Evolutionary conservation across 139 green algal species (phyloP), one percentile per base, ranked within the genome.

Genomic region (Coelastrella sp.): DNA sequence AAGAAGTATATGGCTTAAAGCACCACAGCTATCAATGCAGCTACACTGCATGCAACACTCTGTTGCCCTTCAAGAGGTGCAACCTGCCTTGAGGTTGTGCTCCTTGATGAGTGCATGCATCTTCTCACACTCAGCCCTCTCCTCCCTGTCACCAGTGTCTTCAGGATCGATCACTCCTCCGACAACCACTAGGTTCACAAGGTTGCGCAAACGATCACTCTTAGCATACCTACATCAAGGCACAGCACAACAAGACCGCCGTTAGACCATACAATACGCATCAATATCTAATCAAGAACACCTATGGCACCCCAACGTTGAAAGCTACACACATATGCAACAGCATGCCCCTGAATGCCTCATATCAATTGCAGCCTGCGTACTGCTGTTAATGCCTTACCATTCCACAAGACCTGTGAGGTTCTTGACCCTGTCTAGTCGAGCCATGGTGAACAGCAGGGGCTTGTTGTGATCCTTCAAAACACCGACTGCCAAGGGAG

Each of bases 351-450:
- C n/a, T n/a, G n/a, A n/a, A n/a, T n/a, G n/a, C n/a, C n/a, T n/a
- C n/a, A n/a, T n/a, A n/a, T n/a, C n/a, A n/a, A n/a, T n/a, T n/a
- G n/a, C n/a, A n/a, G n/a, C n/a, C n/a, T n/a, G n/a, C n/a, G 3
- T 66, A 34, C 19, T 66, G 57, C 57, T 11, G 3, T 27, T 66
- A 6, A n/a, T 23, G 30, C 1, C 81, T 57, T 59, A 87, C 92
- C 87, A 93, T 63, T 93, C 86, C 25, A 89, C 93, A 53, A 97
- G 89, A 13, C 93, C 92, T 21, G 92, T 94, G 73, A 98, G 83
- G 89, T 98, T 98, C 87, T 98, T 98, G n/a, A 98, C 93, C 9
- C 88, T 85, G 88, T 96, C 94, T 73, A 98, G 84, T 9, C 94
- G 87, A 2, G 94, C 93, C 94, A 97, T 97, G 69, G 87, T 93